Conservation (phyloP, 2,329 filamentous ascomycete genomes). For the Ascochyta clinopodiicola region DNA sequence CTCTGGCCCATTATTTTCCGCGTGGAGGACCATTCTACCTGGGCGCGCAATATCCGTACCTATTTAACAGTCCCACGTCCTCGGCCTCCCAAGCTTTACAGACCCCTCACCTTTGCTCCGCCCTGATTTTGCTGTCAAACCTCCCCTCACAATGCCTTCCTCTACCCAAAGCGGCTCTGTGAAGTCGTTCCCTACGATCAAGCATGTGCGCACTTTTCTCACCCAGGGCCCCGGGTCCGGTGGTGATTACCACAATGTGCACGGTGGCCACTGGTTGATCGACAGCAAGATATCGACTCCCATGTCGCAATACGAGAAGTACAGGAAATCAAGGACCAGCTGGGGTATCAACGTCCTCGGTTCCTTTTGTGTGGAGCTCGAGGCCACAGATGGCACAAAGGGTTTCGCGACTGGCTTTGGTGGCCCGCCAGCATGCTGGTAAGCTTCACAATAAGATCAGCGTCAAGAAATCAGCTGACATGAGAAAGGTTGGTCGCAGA, state of each 20-base stretch:
- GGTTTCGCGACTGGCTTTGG: constrained; percentile 95
- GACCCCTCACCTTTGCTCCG: constrained; percentile 25
- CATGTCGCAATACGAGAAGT: constrained; percentile 87
- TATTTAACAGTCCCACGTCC: constrained; percentile 31
- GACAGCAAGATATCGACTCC: constrained; percentile 92
- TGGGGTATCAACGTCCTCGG: constrained; percentile 97
- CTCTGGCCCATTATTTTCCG: constrained; percentile 23
- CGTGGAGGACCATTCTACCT: constrained; percentile 14
- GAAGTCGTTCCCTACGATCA: constrained; percentile 75
- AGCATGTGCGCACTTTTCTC: constrained; percentile 74
- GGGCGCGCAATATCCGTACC: constrained; percentile 10
- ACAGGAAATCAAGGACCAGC: constrained; percentile 83
- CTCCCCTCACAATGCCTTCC: constrained; percentile 37
- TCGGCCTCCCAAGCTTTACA: constrained; percentile 19
- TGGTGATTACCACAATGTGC: constrained; percentile 92
- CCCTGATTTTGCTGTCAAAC: constrained; percentile 2
- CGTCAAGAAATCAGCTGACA: constrained; percentile 5
- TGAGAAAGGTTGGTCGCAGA: constrained; percentile 71
- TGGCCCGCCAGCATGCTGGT: constrained; percentile 90
- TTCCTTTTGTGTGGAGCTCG: constrained; percentile 89
- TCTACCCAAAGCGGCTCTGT: constrained; percentile 28
- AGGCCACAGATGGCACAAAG: constrained; percentile 87
- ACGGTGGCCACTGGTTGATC: constrained; percentile 77
- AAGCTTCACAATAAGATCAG: not conserved
- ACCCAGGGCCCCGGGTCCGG: constrained; percentile 68